Conservation (phyloP, 2,329 filamentous ascomycete genomes). For the Achaetomium macrosporum region DNA sequence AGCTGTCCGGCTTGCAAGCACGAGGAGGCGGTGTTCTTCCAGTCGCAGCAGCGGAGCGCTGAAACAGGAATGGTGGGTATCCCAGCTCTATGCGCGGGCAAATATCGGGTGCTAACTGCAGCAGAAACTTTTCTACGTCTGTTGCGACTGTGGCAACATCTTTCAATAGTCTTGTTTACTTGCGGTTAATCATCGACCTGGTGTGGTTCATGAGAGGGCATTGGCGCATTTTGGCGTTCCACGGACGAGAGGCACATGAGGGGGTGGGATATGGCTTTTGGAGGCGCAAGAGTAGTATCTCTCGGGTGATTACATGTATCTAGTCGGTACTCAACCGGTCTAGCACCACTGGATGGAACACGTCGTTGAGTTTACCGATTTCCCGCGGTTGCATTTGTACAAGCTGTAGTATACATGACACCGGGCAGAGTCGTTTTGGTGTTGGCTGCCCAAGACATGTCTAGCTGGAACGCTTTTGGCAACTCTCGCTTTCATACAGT, state of each 20-base stretch:
- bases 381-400: slow-evolving; percentile 15
- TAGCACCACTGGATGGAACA: not conserved
- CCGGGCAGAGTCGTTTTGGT: slow-evolving; percentile 16
- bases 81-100: not conserved
- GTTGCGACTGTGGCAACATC: slow-evolving; percentile 87
- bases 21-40: slow-evolving; percentile 94
- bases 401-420: slow-evolving; percentile 20
- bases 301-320: slow-evolving; percentile 5
- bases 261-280: slow-evolving; percentile 2
- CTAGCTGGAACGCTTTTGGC: too few species aligned
- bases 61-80: slow-evolving; percentile 93
- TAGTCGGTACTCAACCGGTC: not conserved
- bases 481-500: too few species aligned
- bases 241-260: not conserved
- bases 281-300: slow-evolving; percentile 4
- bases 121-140: slow-evolving; percentile 90
- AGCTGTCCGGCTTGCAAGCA: slow-evolving; percentile 79
- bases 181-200: slow-evolving; percentile 8
- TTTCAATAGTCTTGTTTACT: slow-evolving; percentile 47
- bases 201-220: slow-evolving; percentile 18
- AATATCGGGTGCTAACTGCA: slow-evolving; percentile 23
- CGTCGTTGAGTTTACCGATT: not conserved
- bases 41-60: slow-evolving; percentile 93
- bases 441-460: not conserved
- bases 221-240: slow-evolving; percentile 17